A percentile compares a stretch with the other conserved stretches of the same genome.
These are phyloP conservation scores for Kalaharituber pfeilii DNA, from an alignment of 2,329 filamentous ascomycete species.

Conservation along the genomic window DNA sequence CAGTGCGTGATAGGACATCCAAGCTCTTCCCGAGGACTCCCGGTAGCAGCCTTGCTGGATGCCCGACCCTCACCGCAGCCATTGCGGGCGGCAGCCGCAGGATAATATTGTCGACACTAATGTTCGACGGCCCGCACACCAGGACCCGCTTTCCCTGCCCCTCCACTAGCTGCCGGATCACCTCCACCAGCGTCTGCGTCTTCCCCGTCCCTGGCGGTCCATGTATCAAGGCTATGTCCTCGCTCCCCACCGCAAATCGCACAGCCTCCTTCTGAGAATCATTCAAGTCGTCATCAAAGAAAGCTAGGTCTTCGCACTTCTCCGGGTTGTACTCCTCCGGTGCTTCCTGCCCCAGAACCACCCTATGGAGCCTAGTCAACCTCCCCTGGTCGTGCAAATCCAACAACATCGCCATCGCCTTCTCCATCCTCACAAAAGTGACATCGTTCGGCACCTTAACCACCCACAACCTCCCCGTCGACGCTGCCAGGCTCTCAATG, in stretches of 20 bases:
- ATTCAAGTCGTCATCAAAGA: conserved; percentile 46
- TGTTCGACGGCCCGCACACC: conserved; percentile 93
- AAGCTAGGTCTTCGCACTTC: conserved; percentile 33
- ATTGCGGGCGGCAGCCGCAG: conserved; percentile 77
- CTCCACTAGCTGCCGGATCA: conserved; percentile 69
- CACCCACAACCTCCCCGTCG: conserved; percentile 39
- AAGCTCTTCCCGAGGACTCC: conserved; percentile 79
- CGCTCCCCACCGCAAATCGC: conserved; percentile 63
- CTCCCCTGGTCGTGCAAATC: conserved; percentile 42
- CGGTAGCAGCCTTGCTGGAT: conserved; percentile 76
- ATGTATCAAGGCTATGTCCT: conserved; percentile 53
- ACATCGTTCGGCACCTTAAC: conserved; percentile 53
- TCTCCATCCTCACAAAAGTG: conserved; percentile 44
- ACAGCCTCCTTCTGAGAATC: conserved; percentile 51
- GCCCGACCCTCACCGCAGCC: conserved; percentile 74
- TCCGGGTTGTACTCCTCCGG: conserved; percentile 31
- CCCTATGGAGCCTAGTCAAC: conserved; percentile 39
- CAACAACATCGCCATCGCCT: conserved; percentile 42
- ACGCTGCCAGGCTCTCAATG: conserved; percentile 23
- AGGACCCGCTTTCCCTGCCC: conserved; percentile 35
- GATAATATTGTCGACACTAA: conserved; percentile 95
- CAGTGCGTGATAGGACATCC: conserved; percentile 77
- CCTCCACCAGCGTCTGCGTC: conserved; percentile 86
- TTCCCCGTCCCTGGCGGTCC: conserved; percentile 95
- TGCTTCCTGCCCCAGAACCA: conserved; percentile 43